phyloP scores from a whole-genome alignment of 352 stramenopile genomes.

The Globisporangium iwayamae region DNA sequence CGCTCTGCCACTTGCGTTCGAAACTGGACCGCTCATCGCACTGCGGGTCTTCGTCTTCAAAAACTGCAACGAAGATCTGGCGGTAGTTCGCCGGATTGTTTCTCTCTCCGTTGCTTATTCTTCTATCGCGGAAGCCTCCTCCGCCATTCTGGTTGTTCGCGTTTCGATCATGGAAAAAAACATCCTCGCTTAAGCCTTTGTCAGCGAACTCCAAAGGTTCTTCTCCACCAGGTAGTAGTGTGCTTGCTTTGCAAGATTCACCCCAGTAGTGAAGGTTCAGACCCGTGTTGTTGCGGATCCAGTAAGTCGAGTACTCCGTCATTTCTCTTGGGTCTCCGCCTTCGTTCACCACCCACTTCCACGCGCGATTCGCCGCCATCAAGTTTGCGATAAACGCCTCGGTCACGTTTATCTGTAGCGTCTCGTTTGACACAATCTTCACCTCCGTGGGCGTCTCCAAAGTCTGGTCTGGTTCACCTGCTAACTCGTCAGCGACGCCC shows the following conservation, averaged over 20 bases:
- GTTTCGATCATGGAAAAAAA: conserved; percentile 5
- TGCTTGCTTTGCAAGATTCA: conserved; percentile 47
- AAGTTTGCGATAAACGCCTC: conserved; percentile 80
- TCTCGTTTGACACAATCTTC: conserved; percentile 54
- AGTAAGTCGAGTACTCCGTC: conserved; percentile 82
- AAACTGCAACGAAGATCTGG: conserved; percentile 68
- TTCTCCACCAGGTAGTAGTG: conserved; percentile 48
- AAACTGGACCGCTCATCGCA: conserved; percentile 26
- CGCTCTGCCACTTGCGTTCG: conserved; percentile 60
- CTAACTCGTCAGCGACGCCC: conserved; percentile 1
- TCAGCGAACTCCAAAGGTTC: conserved; percentile 62
- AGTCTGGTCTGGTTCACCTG: conserved; percentile 19
- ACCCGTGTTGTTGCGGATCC: conserved; percentile 85
- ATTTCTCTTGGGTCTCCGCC: conserved; percentile 64
- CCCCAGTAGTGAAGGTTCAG: conserved; percentile 77
- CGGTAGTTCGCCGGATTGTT: conserved; percentile 26
- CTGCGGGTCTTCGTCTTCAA: conserved; percentile 40
- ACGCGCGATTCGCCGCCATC: conserved; percentile 70
- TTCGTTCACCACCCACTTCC: conserved; percentile 74
- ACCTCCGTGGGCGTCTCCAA: conserved; percentile 40
- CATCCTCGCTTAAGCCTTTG: neutral
- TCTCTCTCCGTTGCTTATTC: conserved; percentile 16
- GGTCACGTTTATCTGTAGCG: conserved; percentile 76
- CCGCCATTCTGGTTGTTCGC: neutral
- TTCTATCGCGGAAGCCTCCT: neutral